Percentiles rank a stretch among this genome's conserved stretches.
Conservation (phyloP, 306 rosid species). For the Lotus japonicus region DNA sequence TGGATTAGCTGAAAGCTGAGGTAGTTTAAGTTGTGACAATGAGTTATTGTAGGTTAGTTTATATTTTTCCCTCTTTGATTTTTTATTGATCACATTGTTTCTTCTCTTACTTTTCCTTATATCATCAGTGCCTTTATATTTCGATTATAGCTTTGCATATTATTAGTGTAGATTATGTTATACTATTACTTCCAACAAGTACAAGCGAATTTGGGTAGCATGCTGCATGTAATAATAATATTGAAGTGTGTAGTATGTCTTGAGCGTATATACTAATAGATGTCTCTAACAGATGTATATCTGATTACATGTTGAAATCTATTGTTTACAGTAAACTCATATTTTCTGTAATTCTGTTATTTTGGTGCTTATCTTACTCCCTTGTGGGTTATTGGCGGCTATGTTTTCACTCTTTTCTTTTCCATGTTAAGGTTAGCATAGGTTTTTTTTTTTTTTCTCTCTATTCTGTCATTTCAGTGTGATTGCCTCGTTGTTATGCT, state of each 20-base stretch:
- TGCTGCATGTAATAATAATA: slow-evolving; percentile 14
- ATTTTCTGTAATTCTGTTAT: background rate
- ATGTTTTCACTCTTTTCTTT: background rate
- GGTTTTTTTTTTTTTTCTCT: slow-evolving; percentile 20
- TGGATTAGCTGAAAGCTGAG: slow-evolving; percentile 30
- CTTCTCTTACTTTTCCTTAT: too few species aligned
- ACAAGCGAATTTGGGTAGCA: slow-evolving; percentile 10
- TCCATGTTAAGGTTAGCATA: background rate
- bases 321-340: background rate
- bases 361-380: background rate
- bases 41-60: slow-evolving; percentile 18
- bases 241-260: background rate
- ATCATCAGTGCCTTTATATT: too few species aligned
- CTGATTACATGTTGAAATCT: slow-evolving; percentile 8
- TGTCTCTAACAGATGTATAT: slow-evolving; percentile 1
- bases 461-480: slow-evolving; percentile 7
- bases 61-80: background rate
- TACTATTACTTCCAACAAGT: background rate
- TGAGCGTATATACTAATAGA: background rate
- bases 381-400: background rate
- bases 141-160: too few species aligned
- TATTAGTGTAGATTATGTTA: slow-evolving; percentile 9
- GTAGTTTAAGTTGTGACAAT: slow-evolving; percentile 19
- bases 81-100: background rate
- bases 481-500: background rate